A percentile compares a stretch with the other conserved stretches of the same genome.
phyloP scores from a whole-genome alignment of 495 filamentous ascomycete species.

The Talaromyces borbonicus region DNA sequence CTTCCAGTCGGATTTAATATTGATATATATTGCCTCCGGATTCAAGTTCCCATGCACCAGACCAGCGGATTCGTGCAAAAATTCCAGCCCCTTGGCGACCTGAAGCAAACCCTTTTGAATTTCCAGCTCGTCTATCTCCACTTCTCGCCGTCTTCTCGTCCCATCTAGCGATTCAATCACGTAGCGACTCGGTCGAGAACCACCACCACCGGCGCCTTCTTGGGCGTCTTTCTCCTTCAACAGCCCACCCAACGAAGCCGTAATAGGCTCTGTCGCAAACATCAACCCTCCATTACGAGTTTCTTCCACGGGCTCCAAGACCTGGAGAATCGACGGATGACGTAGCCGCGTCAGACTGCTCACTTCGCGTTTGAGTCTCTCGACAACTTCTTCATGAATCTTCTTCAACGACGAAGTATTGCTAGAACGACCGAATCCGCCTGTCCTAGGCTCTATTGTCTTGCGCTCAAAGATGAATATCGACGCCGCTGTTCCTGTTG shows the following conservation, averaged over 20 bases:
- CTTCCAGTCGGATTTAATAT: slow-evolving; percentile 98
- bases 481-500: slow-evolving; percentile 74
- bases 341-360: slow-evolving; percentile 75
- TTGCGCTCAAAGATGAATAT: slow-evolving; percentile 94
- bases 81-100: slow-evolving; percentile 88
- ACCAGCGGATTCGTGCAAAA: slow-evolving; percentile 90
- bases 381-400: slow-evolving; percentile 77
- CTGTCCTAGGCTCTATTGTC: slow-evolving; percentile 59
- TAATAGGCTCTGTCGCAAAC: slow-evolving; percentile 89
- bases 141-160: slow-evolving; percentile 60
- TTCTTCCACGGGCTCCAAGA: slow-evolving; percentile 92
- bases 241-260: slow-evolving; percentile 72
- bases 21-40: slow-evolving; percentile 89
- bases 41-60: slow-evolving; percentile 91
- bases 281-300: slow-evolving; percentile 83
- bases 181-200: slow-evolving; percentile 65
- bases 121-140: slow-evolving; percentile 95
- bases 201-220: slow-evolving; percentile 47
- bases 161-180: slow-evolving; percentile 75
- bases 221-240: slow-evolving; percentile 87
- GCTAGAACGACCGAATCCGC: slow-evolving; percentile 47
- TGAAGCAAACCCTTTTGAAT: slow-evolving; percentile 94
- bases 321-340: slow-evolving; percentile 85
- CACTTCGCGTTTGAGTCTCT: slow-evolving; percentile 84
- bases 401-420: slow-evolving; percentile 61